Evolutionary conservation across 345 rosid species (phyloP).

Genomic region (Bruguiera sexangula): DNA sequence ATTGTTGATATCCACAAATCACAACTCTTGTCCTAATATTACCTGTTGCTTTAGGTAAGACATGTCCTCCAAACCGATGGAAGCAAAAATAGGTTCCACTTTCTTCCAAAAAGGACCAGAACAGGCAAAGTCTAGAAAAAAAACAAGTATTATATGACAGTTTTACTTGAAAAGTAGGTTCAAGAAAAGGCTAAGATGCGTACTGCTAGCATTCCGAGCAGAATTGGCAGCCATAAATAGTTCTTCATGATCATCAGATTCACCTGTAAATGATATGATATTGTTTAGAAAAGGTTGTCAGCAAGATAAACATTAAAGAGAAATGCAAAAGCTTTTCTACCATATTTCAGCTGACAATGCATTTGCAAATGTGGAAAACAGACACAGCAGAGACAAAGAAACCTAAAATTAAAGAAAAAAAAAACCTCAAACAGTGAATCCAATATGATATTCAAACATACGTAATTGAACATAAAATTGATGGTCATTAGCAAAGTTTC

Average conservation of each 20-base stretch:
- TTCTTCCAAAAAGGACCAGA: constrained; percentile 83
- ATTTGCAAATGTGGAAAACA: background rate
- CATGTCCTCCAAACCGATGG: constrained; percentile 56
- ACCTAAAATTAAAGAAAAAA: background rate
- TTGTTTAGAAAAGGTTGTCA: constrained; percentile 4
- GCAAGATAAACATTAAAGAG: constrained; percentile 4
- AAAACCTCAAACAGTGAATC: background rate
- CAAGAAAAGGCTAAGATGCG: constrained; percentile 26
- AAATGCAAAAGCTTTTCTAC: background rate
- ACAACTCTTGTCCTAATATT: background rate
- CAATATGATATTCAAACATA: background rate
- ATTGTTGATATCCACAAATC: constrained; percentile 4
- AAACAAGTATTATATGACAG: constrained; percentile 1
- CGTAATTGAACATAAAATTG: background rate
- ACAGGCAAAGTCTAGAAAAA: constrained; percentile 60
- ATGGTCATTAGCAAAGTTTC: background rate
- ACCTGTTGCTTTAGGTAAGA: constrained; percentile 85
- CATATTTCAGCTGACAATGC: background rate
- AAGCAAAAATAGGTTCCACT: constrained; percentile 68
- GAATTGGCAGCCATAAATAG: constrained; percentile 75
- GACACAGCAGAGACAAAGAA: background rate
- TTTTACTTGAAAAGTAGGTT: background rate
- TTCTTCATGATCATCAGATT: constrained; percentile 82
- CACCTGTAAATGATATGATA: constrained; percentile 45
- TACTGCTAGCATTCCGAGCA: constrained; percentile 72